Evolutionary conservation across 2,329 filamentous ascomycete species (phyloP), one percentile per base, ranked within the genome.

Genomic region (Colletotrichum viniferum): DNA sequence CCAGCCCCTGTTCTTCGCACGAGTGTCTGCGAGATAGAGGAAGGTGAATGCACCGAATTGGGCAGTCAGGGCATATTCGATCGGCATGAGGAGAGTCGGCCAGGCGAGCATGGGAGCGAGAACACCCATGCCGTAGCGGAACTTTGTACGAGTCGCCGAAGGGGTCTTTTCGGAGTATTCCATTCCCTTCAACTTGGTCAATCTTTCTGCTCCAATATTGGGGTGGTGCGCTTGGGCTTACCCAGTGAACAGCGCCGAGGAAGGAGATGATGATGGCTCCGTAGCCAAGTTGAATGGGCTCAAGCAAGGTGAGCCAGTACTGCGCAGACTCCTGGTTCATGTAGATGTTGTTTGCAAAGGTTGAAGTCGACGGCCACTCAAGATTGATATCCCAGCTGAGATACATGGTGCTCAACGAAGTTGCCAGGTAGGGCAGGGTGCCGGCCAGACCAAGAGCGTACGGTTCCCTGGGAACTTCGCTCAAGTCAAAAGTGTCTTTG

Each of bases 181-280:
- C 21, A 98, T 89, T 71, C 96, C 96, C 86, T 87, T 16, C 0
- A 21, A 0, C 2, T 5, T 16, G 4, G 52, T 80, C 68, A 78
- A 69, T 5, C 43, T 12, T 52, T 4, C 8, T 9, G 8, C 13
- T 18, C 5, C 4, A 24, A 4, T 8, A 8, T 10, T 13, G 3
- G 7, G 12, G 12, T 21, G 43, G 58, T 13, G 64, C 62, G 3
- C 16, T n/a, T 18, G 13, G 21, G 36, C n/a, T 76, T 79, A 87
- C 94, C 96, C 91, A 98, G 85, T 98, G 96, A 80, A 98, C 93
- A 38, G 96, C 96, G 60, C 96, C 96, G 2, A 98, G 91, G 88
- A 98, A 98, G 32, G 96, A 98, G 80, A 98, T 94, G 80, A 98
- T 97, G 73, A 97, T 92, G 63, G 96, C 96, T 71, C 96, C 96